Conservation (phyloP, 805 yeast species). For the Candida morakotiae region DNA sequence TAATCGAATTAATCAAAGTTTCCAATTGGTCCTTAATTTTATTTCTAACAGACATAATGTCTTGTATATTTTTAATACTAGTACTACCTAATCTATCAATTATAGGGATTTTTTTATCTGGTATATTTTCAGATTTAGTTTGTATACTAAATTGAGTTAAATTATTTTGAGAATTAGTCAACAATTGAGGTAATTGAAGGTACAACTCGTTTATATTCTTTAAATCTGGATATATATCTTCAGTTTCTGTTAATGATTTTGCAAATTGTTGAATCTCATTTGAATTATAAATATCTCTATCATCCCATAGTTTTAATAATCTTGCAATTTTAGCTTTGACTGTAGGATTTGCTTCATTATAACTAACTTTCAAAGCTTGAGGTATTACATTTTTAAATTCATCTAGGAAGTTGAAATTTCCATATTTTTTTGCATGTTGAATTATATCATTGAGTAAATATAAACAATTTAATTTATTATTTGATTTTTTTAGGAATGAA, state of each 20-base stretch:
- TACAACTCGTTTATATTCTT: constrained; percentile 28
- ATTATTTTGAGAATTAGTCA: constrained; percentile 27
- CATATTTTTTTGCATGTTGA: constrained; percentile 68
- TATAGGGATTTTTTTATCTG: constrained; percentile 34
- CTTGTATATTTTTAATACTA: constrained; percentile 27
- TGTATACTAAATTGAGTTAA: constrained; percentile 36
- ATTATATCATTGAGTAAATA: constrained; percentile 80
- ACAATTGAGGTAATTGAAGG: constrained; percentile 22
- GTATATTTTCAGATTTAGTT: constrained; percentile 34
- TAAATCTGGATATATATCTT: constrained; percentile 25
- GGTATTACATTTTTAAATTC: constrained; percentile 55
- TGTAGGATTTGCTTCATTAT: constrained; percentile 24
- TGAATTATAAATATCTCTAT: constrained; percentile 42
- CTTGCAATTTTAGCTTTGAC: constrained; percentile 47
- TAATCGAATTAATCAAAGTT: constrained; percentile 11
- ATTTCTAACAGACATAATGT: constrained; percentile 23
- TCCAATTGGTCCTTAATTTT: constrained; percentile 24
- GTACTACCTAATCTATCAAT: constrained; percentile 35
- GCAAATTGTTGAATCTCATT: constrained; percentile 25
- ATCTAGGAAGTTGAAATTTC: constrained; percentile 51
- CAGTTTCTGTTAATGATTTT: constrained; percentile 13
- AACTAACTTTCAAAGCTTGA: constrained; percentile 29
- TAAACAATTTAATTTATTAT: constrained; percentile 52
- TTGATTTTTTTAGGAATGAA: constrained; percentile 16
- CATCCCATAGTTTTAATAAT: constrained; percentile 55